Base-by-base conservation (phyloP, 1,284 basidiomycete genomes). In the Ceratobasidium sp. region DNA sequence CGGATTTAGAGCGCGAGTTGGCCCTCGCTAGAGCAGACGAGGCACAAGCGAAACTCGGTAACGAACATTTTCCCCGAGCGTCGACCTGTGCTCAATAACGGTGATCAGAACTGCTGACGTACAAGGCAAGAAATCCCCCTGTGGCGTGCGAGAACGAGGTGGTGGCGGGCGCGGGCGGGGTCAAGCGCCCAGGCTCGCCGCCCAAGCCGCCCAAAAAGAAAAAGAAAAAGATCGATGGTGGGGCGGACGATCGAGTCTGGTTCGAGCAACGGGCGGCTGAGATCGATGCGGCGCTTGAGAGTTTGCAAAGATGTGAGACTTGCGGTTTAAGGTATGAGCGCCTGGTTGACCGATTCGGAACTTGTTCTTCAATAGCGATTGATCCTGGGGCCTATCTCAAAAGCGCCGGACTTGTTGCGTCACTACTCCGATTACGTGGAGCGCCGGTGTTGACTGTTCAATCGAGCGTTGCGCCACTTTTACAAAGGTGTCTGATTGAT, bases 181-280 rank as follows among this genome's bases (percentile, higher is more conserved):
- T 28, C 60, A 64, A 64, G 48, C 30, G 50, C 14, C 65, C 65
- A 18, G 52, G 46, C 14, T 69, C 65, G 10, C 65, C 65, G 3
- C 46, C 65, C 18, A 41, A 69, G 52, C 3, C 39, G n/a, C 39
- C 65, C 23, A 69, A 69, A 34, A 69, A 58, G 52, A 69, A 69
- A 30, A 69, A 50, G 34, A 69, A 57, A 28, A 52, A 69, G 23
- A 9, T 39, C 23, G 50, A 69, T 14, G 21, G 36, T 1, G 39
- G n/a, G 4, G 21, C 16, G 1, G 39, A 28, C 9, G 58, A 60
- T 12, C n/a, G 39, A 14, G 26, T 43, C 9, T 43, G 36, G 39
- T 45, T 60, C 36, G 58, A 45, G 36, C 39, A 60, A 26, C 36
- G 58, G 9, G 43, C 26, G 58, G 39, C 21, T 16, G 39, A 43